phyloP scores from a whole-genome alignment of 2,329 filamentous ascomycete species.

The Penicillium sp. region DNA sequence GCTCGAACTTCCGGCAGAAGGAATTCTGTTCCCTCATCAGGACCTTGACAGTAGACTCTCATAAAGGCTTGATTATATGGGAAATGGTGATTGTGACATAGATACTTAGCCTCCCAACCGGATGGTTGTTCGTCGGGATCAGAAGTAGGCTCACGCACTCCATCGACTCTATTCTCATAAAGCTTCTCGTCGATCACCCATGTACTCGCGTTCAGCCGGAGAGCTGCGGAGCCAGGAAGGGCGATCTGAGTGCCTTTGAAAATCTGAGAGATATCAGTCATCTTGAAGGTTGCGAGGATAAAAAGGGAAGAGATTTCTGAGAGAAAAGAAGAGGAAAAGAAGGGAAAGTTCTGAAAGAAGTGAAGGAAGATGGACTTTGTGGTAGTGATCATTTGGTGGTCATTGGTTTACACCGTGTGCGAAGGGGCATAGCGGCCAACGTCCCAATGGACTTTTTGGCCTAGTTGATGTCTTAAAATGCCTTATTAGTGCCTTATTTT shows the following conservation, averaged over 20 bases:
- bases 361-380: background rate
- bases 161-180: conserved; percentile 7
- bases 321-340: background rate
- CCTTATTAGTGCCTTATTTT: too few species aligned
- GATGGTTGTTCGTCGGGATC: conserved; percentile 2
- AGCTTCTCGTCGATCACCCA: conserved; percentile 7
- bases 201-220: conserved; percentile 3
- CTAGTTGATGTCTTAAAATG: too few species aligned
- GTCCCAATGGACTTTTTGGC: too few species aligned
- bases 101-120: conserved; percentile 5
- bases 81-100: conserved; percentile 1
- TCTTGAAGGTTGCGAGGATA: conserved; percentile 3
- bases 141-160: conserved; percentile 1
- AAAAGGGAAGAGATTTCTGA: too few species aligned
- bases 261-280: conserved; percentile 6
- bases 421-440: too few species aligned
- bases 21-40: conserved; percentile 5
- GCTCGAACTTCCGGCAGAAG: conserved; percentile 2
- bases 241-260: conserved; percentile 5
- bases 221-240: conserved; percentile 1
- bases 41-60: conserved; percentile 7
- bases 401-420: background rate
- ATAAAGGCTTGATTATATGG: conserved; percentile 3
- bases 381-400: conserved; percentile 2
- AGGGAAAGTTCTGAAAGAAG: background rate